phyloP scores from a whole-genome alignment of 2,329 filamentous ascomycete species.

The Stagonosporopsis rhizophila region DNA sequence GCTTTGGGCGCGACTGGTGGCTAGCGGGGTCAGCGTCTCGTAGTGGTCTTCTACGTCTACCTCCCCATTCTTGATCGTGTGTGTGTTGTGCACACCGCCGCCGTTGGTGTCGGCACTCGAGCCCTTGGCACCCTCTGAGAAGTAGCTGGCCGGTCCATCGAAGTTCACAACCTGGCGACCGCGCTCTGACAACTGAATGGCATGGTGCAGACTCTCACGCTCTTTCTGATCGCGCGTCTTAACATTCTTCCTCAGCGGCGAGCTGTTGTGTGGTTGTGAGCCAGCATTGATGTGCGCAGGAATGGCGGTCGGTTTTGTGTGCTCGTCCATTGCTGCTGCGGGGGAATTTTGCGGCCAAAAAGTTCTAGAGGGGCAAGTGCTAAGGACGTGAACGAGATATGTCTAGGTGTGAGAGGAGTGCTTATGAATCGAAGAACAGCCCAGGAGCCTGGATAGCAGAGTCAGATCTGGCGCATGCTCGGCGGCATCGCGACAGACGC shows the following conservation, averaged over 20 bases:
- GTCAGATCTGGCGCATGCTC: slow-evolving; percentile 30
- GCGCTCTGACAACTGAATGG: slow-evolving; percentile 65
- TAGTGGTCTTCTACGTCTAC: slow-evolving; percentile 59
- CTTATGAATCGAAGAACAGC: slow-evolving; percentile 19
- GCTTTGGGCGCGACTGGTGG: slow-evolving; percentile 59
- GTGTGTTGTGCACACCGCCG: slow-evolving; percentile 22
- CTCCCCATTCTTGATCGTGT: slow-evolving; percentile 34
- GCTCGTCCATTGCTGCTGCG: slow-evolving; percentile 30
- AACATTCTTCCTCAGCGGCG: slow-evolving; percentile 57
- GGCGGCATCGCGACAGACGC: slow-evolving; percentile 8
- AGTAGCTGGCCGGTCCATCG: slow-evolving; percentile 45
- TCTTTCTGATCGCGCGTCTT: slow-evolving; percentile 59
- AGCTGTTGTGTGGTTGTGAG: slow-evolving; percentile 43
- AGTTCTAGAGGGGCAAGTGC: slow-evolving; percentile 2
- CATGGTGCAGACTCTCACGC: slow-evolving; percentile 63
- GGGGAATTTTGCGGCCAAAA: slow-evolving; percentile 14
- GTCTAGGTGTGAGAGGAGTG: slow-evolving; percentile 9
- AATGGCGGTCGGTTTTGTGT: slow-evolving; percentile 59
- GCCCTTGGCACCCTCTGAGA: slow-evolving; percentile 30
- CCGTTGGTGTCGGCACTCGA: slow-evolving; percentile 23
- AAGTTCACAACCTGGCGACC: slow-evolving; percentile 56
- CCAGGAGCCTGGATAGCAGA: slow-evolving; percentile 19
- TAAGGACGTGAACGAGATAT: neutral
- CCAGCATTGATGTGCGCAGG: slow-evolving; percentile 64
- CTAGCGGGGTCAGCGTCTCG: slow-evolving; percentile 62